These are phyloP conservation scores for Mortierella sp. DNA, from an alignment of 371 early-diverging fungal species.

Conservation along the genomic window DNA sequence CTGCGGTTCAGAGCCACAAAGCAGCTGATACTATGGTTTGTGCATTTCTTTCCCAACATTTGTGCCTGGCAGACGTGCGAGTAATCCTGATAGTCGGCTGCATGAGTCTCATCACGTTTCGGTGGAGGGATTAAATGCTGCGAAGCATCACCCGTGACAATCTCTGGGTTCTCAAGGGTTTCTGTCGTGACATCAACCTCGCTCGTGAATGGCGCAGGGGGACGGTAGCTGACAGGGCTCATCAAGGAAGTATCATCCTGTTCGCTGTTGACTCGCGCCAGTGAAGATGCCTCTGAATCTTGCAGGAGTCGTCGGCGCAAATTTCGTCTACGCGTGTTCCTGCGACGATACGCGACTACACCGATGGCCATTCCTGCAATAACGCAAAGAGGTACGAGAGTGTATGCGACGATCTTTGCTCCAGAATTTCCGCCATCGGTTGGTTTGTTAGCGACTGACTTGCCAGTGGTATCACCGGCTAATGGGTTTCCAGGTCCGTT, in stretches of 20 bases:
- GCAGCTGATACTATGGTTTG: constrained; percentile 51
- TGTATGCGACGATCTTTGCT: constrained; percentile 28
- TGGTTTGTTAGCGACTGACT: constrained; percentile 4
- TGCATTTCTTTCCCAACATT: constrained; percentile 42
- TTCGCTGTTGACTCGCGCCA: not conserved
- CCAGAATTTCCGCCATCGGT: constrained; percentile 9
- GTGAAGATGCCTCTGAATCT: constrained; percentile 28
- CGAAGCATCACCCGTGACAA: constrained; percentile 10
- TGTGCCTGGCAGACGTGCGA: constrained; percentile 48
- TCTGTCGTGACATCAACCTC: constrained; percentile 47
- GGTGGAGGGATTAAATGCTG: constrained; percentile 40
- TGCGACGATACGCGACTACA: constrained; percentile 46
- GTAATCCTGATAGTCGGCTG: constrained; percentile 41
- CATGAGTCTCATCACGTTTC: constrained; percentile 34
- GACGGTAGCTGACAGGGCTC: constrained; percentile 44
- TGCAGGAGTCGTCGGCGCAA: constrained; percentile 32
- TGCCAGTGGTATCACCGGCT: not conserved
- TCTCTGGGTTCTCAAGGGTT: constrained; percentile 18
- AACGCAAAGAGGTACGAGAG: constrained; percentile 29
- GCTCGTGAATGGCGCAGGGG: constrained; percentile 51
- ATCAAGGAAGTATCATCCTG: constrained; percentile 29
- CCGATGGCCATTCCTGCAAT: constrained; percentile 30
- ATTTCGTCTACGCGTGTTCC: constrained; percentile 20
- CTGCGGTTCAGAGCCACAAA: constrained; percentile 51
- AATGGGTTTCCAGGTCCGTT: constrained; percentile 1